A percentile compares a stretch with the other conserved stretches of the same genome.
Conservation (phyloP, 2,329 filamentous ascomycete genomes). For the Epichloe glyceriae region DNA sequence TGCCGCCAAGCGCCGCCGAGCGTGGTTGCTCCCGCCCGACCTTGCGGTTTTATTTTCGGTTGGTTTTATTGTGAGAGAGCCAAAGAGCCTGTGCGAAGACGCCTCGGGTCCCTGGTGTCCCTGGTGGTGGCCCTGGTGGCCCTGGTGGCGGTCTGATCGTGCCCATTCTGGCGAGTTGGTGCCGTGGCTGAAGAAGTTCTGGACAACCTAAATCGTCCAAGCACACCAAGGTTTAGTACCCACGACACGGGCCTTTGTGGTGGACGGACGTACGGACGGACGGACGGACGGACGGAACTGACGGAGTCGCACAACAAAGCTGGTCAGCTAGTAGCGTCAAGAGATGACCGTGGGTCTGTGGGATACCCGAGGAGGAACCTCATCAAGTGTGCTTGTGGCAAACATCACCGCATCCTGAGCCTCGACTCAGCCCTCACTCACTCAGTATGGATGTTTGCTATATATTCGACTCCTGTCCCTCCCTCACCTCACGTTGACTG, state of each 20-base stretch:
- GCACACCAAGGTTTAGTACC: not conserved
- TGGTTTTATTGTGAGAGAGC: not conserved
- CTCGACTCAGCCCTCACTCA: not conserved
- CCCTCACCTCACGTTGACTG: not conserved
- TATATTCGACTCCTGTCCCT: not conserved
- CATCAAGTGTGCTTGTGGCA: not conserved
- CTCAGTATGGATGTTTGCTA: not conserved
- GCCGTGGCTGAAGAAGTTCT: not conserved
- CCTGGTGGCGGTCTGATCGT: slow-evolving; percentile 3
- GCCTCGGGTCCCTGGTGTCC: not conserved
- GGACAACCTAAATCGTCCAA: not conserved
- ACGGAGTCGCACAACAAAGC: not conserved
- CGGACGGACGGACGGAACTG: not conserved
- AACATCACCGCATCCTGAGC: not conserved
- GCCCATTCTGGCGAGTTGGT: slow-evolving; percentile 1
- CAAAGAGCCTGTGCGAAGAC: not conserved
- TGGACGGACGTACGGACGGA: not conserved
- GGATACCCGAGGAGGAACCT: not conserved
- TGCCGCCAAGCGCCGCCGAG: no score
- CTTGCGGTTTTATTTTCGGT: no score
- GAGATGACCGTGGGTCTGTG: no score
- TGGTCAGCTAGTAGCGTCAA: not conserved
- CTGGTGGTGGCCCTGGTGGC: no score
- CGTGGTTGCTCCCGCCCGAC: no score
- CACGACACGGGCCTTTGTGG: no score